Evolutionary conservation across 1,139 yeast species (phyloP).

Genomic region (Schizosaccharomyces versatilis): DNA sequence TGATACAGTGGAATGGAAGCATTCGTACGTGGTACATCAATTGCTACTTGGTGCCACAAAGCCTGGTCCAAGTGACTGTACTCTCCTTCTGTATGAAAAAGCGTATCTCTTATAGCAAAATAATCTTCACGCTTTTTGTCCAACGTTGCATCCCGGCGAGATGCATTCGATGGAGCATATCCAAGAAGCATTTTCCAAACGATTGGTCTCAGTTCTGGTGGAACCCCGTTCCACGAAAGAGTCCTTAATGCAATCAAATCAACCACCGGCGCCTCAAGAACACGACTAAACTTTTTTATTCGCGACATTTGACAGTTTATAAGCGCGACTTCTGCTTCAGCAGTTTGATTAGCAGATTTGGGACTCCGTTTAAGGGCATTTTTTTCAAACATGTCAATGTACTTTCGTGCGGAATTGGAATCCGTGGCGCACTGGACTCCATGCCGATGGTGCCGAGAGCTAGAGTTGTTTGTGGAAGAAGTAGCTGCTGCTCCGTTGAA

Average conservation of each 20-base stretch:
- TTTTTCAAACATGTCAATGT: background rate
- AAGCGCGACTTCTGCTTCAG: background rate
- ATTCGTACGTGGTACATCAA: slow-evolving; percentile 86
- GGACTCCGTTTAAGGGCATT: background rate
- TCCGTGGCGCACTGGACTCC: background rate
- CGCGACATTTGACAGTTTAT: slow-evolving; percentile 30
- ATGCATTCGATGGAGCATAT: slow-evolving; percentile 65
- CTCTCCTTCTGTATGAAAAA: slow-evolving; percentile 19
- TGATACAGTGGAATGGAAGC: slow-evolving; percentile 62
- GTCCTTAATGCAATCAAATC: slow-evolving; percentile 47
- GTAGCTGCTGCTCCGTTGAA: background rate
- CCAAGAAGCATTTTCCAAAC: slow-evolving; percentile 84
- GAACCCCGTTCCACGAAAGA: slow-evolving; percentile 88
- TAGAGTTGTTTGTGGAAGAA: background rate
- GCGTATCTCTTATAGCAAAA: slow-evolving; percentile 38
- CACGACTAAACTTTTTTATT: slow-evolving; percentile 42
- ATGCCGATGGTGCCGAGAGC: background rate
- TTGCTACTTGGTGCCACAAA: slow-evolving; percentile 87
- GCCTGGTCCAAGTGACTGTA: slow-evolving; percentile 32
- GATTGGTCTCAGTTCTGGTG: slow-evolving; percentile 54
- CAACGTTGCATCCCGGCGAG: slow-evolving; percentile 48
- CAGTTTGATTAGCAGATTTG: background rate
- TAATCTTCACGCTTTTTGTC: slow-evolving; percentile 73
- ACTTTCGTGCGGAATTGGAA: background rate
- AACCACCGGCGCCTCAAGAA: slow-evolving; percentile 40